phyloP scores from a whole-genome alignment of 495 filamentous ascomycete species.

The Opeltia flavorubescens region DNA sequence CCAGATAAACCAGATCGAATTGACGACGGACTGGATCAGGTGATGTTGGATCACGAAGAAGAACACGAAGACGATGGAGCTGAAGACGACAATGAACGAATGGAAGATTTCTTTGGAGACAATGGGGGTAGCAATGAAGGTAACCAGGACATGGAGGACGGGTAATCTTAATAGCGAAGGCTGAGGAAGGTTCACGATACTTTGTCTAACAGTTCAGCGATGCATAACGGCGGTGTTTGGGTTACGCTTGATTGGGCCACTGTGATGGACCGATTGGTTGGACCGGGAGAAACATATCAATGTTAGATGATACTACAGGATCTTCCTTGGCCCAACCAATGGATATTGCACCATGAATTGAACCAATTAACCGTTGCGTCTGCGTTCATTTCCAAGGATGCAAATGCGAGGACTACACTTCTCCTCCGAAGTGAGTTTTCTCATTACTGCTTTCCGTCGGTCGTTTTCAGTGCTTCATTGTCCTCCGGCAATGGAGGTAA shows the following conservation, averaged over 20 bases:
- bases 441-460: neutral
- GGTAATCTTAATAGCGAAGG: constrained; percentile 11
- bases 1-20: constrained; percentile 36
- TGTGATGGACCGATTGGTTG: no score
- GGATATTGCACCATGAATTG: no score
- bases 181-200: neutral
- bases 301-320: no score
- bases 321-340: no score
- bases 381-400: no score
- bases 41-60: constrained; percentile 6
- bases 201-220: neutral
- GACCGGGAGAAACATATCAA: no score
- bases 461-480: neutral
- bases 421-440: neutral
- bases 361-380: no score
- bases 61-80: constrained; percentile 16
- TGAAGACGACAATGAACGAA: constrained; percentile 27
- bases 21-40: constrained; percentile 15
- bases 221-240: constrained; percentile 9
- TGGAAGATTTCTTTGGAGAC: constrained; percentile 47
- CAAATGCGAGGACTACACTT: no score
- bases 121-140: constrained; percentile 27
- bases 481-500: constrained; percentile 20
- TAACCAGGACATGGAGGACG: constrained; percentile 38
- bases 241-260: no score